A percentile compares a stretch with the other conserved stretches of the same genome.
Evolutionary conservation across 768 basidiomycete species (phyloP).

Genomic region (Mycena venus): DNA sequence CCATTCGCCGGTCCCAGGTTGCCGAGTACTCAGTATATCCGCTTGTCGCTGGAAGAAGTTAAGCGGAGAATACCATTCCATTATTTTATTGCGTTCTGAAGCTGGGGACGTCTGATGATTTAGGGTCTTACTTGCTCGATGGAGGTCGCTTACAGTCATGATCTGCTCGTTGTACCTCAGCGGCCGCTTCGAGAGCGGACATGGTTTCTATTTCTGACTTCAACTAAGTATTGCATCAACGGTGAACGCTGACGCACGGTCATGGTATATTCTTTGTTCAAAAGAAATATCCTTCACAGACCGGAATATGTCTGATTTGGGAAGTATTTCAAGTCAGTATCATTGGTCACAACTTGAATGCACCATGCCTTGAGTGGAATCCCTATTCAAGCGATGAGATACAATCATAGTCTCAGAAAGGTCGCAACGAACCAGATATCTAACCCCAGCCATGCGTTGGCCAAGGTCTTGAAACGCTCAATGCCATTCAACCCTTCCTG

Average conservation of each 20-base stretch:
- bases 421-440: not conserved
- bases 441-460: not conserved
- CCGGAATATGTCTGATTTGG: not conserved
- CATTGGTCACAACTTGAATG: not conserved
- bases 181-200: not conserved
- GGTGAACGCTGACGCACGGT: not conserved
- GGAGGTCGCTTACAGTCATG: not conserved
- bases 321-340: too few species aligned
- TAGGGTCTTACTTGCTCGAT: not conserved
- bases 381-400: not conserved
- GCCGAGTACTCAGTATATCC: not conserved
- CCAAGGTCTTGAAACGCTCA: not conserved
- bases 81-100: not conserved
- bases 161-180: not conserved
- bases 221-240: not conserved
- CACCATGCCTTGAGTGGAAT: not conserved
- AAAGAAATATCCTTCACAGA: not conserved
- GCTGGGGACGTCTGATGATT: not conserved
- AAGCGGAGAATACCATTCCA: not conserved
- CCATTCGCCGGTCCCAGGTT: slow-evolving; percentile 15
- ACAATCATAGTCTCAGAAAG: not conserved
- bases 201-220: not conserved
- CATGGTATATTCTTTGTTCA: not conserved
- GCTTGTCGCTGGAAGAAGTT: not conserved
- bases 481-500: not conserved